Conservation (phyloP, 2,329 filamentous ascomycete genomes). For the Aspergillus thermomutatus region DNA sequence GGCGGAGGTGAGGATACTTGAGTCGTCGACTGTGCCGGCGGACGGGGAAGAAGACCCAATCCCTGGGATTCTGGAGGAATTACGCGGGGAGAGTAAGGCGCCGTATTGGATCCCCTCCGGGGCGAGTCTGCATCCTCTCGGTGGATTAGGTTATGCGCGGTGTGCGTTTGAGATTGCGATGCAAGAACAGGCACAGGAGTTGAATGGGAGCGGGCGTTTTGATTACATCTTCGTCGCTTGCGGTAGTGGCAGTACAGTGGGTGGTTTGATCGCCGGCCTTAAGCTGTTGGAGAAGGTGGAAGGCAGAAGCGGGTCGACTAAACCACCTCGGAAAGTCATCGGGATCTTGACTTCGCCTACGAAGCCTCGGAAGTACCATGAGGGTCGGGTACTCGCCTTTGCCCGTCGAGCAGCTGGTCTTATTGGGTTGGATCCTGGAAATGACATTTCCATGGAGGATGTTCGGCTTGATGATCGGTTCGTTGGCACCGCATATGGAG, state of each 20-base stretch:
- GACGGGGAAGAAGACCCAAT: conserved; percentile 33
- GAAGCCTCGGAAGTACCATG: conserved; percentile 25
- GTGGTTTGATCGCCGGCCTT: conserved; percentile 34
- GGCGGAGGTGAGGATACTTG: conserved; percentile 49
- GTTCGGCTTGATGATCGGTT: conserved; percentile 32
- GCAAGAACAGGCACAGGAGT: conserved; percentile 22
- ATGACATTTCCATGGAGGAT: conserved; percentile 27
- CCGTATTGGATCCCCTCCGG: conserved; percentile 38
- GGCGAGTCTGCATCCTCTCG: conserved; percentile 31
- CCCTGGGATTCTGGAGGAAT: conserved; percentile 19
- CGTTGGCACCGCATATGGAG: conserved; percentile 30
- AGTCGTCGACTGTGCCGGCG: conserved; percentile 51
- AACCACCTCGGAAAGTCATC: conserved; percentile 22
- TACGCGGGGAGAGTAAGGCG: conserved; percentile 14
- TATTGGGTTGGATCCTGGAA: conserved; percentile 27
- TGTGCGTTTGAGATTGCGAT: conserved; percentile 30
- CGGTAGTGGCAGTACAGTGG: conserved; percentile 35
- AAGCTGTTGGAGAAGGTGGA: conserved; percentile 27
- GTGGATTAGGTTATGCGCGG: conserved; percentile 33
- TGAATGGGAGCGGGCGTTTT: conserved; percentile 22
- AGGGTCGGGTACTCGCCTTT: conserved; percentile 28
- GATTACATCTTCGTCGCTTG: conserved; percentile 36
- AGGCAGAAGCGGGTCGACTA: neutral
- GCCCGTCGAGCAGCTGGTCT: conserved; percentile 23
- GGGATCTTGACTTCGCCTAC: conserved; percentile 34